phyloP scores from a whole-genome alignment of 2,329 filamentous ascomycete species.

The Lasiodiplodia citricola region DNA sequence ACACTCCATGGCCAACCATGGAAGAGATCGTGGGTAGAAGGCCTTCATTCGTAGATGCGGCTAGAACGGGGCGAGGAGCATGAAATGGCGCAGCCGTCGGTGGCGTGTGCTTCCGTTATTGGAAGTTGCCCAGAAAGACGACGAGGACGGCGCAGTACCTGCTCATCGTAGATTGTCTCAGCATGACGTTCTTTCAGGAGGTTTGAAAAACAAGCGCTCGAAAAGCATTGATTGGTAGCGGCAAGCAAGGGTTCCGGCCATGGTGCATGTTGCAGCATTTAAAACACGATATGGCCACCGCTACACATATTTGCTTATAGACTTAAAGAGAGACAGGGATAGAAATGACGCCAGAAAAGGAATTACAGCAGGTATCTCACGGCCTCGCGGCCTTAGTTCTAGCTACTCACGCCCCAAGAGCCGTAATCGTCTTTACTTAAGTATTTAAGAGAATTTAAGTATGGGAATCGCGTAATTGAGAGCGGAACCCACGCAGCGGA shows the following conservation, averaged over 20 bases:
- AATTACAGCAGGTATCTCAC: background rate
- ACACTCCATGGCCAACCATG: background rate
- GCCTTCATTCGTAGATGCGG: too few species aligned
- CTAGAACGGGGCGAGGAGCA: too few species aligned
- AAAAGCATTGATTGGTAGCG: background rate
- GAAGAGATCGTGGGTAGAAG: background rate
- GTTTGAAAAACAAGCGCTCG: background rate
- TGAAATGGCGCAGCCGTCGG: background rate
- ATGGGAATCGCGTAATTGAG: background rate
- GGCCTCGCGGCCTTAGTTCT: background rate
- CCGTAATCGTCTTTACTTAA: too few species aligned
- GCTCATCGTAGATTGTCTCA: background rate
- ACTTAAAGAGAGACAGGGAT: background rate
- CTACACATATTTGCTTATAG: background rate
- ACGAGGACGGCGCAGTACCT: conserved; percentile 28
- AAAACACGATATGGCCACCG: background rate
- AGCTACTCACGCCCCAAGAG: background rate
- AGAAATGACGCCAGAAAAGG: background rate
- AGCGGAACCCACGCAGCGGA: background rate
- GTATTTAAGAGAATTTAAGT: background rate
- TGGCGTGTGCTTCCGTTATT: background rate
- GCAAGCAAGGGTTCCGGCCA: background rate
- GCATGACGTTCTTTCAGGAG: background rate
- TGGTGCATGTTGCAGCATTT: background rate
- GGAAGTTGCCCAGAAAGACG: conserved; percentile 27